A percentile compares a stretch with the other conserved stretches of the same genome.
These are phyloP conservation scores for Porcisia deanei DNA, from an alignment of 208 protist species.

Conservation along the genomic window DNA sequence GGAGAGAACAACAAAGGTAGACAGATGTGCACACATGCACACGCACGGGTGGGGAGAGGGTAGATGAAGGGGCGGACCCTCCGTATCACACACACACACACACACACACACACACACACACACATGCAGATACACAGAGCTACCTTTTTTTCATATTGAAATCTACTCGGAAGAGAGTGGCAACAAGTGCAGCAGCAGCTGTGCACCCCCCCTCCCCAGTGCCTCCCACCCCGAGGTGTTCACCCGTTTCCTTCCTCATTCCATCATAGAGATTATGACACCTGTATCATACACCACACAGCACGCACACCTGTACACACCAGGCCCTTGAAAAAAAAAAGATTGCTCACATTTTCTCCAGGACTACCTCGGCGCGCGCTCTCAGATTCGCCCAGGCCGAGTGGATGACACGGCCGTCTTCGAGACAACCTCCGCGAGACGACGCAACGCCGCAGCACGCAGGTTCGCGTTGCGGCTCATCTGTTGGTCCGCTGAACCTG, in stretches of 20 bases:
- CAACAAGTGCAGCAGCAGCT: not conserved
- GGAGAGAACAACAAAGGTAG: not conserved
- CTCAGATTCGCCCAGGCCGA: not conserved
- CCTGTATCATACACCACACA: not conserved
- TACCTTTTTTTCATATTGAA: too few relatives aligned
- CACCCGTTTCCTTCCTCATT: not conserved
- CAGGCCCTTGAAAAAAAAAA: too few relatives aligned
- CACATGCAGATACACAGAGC: too few relatives aligned
- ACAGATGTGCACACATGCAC: not conserved
- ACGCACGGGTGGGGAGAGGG: not conserved
- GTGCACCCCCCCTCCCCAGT: not conserved
- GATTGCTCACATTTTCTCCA: too few relatives aligned
- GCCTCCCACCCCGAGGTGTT: not conserved
- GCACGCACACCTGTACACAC: not conserved
- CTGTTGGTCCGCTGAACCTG: constrained; percentile 3
- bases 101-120: too few relatives aligned
- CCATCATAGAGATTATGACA: not conserved
- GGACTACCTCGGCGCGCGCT: too few relatives aligned
- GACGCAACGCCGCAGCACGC: constrained; percentile 40
- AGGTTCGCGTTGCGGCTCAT: constrained; percentile 32
- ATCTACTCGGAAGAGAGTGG: not conserved
- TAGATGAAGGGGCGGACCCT: too few relatives aligned
- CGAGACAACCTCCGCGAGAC: constrained; percentile 67
- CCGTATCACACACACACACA: too few relatives aligned
- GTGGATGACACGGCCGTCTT: constrained; percentile 46